phyloP scores from a whole-genome alignment of 108 stramenopile genomes.

The Cyclotella distinguenda region DNA sequence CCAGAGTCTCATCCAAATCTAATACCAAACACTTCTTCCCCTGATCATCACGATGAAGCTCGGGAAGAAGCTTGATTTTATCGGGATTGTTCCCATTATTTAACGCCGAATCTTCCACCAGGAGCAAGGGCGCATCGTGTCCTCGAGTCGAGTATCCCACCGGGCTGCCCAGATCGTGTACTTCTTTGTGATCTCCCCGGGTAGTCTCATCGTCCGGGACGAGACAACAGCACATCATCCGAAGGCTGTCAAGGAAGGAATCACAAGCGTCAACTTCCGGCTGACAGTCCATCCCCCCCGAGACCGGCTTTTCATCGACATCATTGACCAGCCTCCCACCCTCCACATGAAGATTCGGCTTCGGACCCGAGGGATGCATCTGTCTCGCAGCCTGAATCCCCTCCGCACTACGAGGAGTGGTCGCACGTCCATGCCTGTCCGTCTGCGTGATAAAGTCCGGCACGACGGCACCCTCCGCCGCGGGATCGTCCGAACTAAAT shows the following conservation, averaged over 20 bases:
- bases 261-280: conserved; percentile 67
- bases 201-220: conserved; percentile 49
- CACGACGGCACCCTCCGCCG: conserved; percentile 36
- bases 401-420: conserved; percentile 66
- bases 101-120: conserved; percentile 43
- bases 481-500: conserved; percentile 11
- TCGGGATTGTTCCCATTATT: conserved; percentile 38
- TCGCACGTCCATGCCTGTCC: conserved; percentile 74
- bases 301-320: conserved; percentile 20
- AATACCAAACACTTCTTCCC: conserved; percentile 94
- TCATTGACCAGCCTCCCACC: conserved; percentile 29
- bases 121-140: conserved; percentile 40
- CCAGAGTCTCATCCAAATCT: conserved; percentile 98
- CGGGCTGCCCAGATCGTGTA: conserved; percentile 4
- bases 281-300: conserved; percentile 46
- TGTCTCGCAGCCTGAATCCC: conserved; percentile 60
- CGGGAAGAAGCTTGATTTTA: conserved; percentile 57
- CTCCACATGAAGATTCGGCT: conserved; percentile 59
- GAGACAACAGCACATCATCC: conserved; percentile 87
- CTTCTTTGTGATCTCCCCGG: conserved; percentile 1
- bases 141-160: conserved; percentile 43
- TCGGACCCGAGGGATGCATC: conserved; percentile 53
- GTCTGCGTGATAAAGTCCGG: conserved; percentile 91
- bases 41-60: conserved; percentile 60
- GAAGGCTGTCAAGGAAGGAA: conserved; percentile 70